phyloP scores from a whole-genome alignment of 2,329 filamentous ascomycete genomes.

The Aspergillus jensenii region DNA sequence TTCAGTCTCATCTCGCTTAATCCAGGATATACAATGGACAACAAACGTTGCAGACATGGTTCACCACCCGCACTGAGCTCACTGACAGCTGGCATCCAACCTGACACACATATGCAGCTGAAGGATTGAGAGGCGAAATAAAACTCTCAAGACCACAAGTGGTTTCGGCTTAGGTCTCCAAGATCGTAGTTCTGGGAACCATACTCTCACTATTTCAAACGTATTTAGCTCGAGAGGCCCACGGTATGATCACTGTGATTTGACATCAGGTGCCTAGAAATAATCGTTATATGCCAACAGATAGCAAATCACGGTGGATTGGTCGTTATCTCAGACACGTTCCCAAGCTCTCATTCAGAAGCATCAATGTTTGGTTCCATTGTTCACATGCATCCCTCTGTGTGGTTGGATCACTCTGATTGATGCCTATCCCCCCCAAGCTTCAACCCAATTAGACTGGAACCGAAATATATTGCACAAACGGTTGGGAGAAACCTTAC shows the following conservation, averaged over 20 bases:
- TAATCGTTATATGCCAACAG: not conserved
- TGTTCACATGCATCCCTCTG: slow-evolving; percentile 39
- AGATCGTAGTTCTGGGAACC: not conserved
- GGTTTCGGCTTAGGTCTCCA: not conserved
- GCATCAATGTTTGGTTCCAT: slow-evolving; percentile 45
- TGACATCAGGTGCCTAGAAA: too few relatives aligned
- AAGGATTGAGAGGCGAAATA: not conserved
- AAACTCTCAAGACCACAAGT: not conserved
- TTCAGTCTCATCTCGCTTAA: not conserved
- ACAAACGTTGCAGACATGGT: not conserved
- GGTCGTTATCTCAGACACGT: slow-evolving; percentile 39
- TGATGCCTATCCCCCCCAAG: slow-evolving; percentile 28
- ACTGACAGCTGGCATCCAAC: not conserved
- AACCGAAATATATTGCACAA: not conserved
- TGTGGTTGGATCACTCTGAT: slow-evolving; percentile 27
- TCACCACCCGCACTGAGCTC: not conserved
- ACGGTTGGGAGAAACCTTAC: slow-evolving; percentile 24
- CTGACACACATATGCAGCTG: not conserved
- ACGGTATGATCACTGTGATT: not conserved
- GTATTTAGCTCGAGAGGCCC: not conserved
- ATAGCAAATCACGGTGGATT: not conserved
- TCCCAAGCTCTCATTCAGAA: slow-evolving; percentile 50
- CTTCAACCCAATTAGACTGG: slow-evolving; percentile 27
- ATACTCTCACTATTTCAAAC: not conserved
- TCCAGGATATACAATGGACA: not conserved